A percentile compares a stretch with the other conserved stretches of the same genome.
These are phyloP conservation scores for Hydrangea macrophylla DNA, from an alignment of 148 eudicot genomes.

Conservation along the genomic window DNA sequence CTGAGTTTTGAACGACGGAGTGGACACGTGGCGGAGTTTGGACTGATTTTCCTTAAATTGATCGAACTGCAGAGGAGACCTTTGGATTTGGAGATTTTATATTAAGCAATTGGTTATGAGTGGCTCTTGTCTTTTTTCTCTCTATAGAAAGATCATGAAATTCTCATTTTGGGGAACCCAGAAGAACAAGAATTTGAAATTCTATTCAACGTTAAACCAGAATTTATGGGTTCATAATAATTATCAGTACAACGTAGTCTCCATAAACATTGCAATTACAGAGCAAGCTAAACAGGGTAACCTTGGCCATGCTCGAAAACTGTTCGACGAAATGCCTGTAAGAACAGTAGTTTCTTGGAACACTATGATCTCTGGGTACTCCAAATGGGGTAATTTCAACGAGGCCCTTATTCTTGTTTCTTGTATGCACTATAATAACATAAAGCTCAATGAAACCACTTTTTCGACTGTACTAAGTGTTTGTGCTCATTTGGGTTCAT, in stretches of 20 bases:
- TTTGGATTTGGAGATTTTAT: too few species aligned
- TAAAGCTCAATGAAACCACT: constrained; percentile 37
- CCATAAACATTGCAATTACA: constrained; percentile 30
- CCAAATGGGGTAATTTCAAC: constrained; percentile 27
- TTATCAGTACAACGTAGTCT: constrained; percentile 10
- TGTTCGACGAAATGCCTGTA: constrained; percentile 48
- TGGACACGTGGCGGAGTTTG: not conserved
- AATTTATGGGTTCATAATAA: not conserved
- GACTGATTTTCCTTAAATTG: not conserved
- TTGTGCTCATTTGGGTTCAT: constrained; percentile 27
- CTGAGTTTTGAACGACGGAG: not conserved
- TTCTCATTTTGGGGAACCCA: constrained; percentile 4
- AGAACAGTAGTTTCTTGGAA: constrained; percentile 51
- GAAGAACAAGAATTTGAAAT: constrained; percentile 19
- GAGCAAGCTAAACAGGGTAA: constrained; percentile 17
- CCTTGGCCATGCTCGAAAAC: constrained; percentile 33
- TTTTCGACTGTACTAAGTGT: constrained; percentile 33
- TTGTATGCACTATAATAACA: constrained; percentile 26
- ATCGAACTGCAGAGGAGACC: too few species aligned
- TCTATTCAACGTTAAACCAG: constrained; percentile 2
- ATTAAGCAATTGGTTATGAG: too few species aligned
- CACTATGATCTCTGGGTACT: constrained; percentile 46
- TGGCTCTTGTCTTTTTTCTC: too few species aligned
- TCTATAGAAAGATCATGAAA: not conserved
- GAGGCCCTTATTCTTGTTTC: constrained; percentile 27